phyloP scores from a whole-genome alignment of 441 rosid genomes.

The Raphanus hybrid region DNA sequence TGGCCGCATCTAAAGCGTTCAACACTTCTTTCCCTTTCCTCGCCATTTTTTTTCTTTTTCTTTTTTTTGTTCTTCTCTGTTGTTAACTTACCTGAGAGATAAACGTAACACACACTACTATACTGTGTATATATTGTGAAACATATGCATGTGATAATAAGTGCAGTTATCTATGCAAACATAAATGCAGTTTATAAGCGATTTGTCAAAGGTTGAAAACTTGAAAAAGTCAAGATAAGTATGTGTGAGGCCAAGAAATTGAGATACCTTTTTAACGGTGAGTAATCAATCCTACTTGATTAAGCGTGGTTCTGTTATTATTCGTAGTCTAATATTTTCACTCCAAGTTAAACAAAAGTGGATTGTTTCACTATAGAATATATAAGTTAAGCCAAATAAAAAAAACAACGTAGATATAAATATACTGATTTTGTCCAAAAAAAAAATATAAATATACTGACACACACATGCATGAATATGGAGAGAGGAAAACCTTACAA shows the following conservation, averaged over 20 bases:
- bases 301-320: background rate
- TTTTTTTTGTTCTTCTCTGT: background rate
- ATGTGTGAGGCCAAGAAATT: constrained; percentile 10
- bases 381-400: no score
- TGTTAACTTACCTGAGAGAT: constrained; percentile 22
- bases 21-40: constrained; percentile 37
- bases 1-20: constrained; percentile 58
- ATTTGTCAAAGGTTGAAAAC: constrained; percentile 24
- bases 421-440: no score
- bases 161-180: constrained; percentile 4
- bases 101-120: constrained; percentile 3
- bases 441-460: no score
- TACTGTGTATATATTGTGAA: background rate
- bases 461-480: constrained; percentile 7
- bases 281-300: constrained; percentile 24
- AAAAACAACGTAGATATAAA: no score
- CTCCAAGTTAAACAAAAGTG: background rate
- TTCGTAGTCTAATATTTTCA: background rate
- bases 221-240: constrained; percentile 8
- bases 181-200: background rate
- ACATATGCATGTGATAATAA: constrained; percentile 18
- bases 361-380: background rate
- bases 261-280: constrained; percentile 18
- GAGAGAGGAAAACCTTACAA: constrained; percentile 22
- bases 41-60: background rate